These are phyloP conservation scores for Epichloe hybrida DNA, from an alignment of 2,329 filamentous ascomycete species.

Conservation along the genomic window DNA sequence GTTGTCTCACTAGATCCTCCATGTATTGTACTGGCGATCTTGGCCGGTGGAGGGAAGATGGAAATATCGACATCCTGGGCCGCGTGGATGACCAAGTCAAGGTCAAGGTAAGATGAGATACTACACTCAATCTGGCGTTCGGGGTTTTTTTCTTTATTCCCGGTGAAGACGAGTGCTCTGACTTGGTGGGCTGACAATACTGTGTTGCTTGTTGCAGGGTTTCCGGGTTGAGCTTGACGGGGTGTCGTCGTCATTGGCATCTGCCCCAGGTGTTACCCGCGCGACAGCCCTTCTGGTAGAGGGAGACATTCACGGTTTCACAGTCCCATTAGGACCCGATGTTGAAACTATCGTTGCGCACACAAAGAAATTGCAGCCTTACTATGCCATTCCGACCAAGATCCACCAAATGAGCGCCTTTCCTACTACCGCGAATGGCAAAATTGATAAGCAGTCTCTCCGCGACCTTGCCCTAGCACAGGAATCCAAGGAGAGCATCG, in stretches of 20 bases:
- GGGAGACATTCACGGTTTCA: conserved; percentile 36
- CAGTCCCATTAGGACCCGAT: conserved; percentile 23
- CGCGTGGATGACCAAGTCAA: conserved; percentile 50
- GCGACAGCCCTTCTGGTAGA: conserved; percentile 34
- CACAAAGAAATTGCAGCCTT: conserved; percentile 32
- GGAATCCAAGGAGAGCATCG: conserved; percentile 1
- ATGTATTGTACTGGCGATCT: conserved; percentile 52
- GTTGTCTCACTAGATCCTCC: conserved; percentile 19
- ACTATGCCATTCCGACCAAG: conserved; percentile 38
- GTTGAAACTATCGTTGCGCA: conserved; percentile 25
- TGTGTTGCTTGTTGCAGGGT: conserved; percentile 20
- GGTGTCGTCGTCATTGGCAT: conserved; percentile 35
- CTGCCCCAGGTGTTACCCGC: conserved; percentile 30
- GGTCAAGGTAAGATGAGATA: conserved; percentile 30
- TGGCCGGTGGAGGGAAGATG: conserved; percentile 38
- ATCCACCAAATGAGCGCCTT: conserved; percentile 30
- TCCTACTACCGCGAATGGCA: conserved; percentile 40
- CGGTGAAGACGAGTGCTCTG: not conserved
- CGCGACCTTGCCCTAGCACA: conserved; percentile 16
- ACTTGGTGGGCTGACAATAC: not conserved
- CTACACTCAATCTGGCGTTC: not conserved
- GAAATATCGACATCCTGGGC: conserved; percentile 40
- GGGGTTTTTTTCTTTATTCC: not conserved
- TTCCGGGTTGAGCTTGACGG: conserved; percentile 49
- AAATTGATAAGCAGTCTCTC: conserved; percentile 38